Base-by-base conservation (phyloP, 352 stramenopile genomes). In the Phytophthora fragariae region DNA sequence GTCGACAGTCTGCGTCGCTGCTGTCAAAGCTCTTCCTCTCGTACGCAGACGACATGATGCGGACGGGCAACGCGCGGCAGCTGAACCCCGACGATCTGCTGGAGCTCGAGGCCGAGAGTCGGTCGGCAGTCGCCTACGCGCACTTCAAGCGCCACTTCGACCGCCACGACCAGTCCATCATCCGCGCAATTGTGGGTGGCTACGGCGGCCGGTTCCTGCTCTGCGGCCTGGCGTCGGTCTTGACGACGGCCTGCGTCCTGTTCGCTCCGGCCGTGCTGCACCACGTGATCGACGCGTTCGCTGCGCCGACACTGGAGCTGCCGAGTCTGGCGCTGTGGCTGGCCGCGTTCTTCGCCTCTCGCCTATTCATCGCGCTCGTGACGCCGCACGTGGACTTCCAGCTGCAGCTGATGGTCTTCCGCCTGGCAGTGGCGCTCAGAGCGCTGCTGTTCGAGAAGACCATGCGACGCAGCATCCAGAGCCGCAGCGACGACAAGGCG, bases 21-120 rank as follows among this genome's bases (percentile, higher is more conserved):
- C 37, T 58, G 12, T 81, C 77, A 21, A 47, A 56, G 15, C 52
- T 86, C 9, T 60, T 85, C 19, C 81, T 90, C 53, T 62, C 62
- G 24, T 88, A 73, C 68, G 75, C 72, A 35, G 62, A 72, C n/a
- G 68, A 76, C 3, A 41, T 90, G 57, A 80, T 90, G 59, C 24
- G 57, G 14, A 21, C 64, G 3, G 81, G 83, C 66, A 82, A 87
- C 52, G 37, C 57, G 56, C 73, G 73, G 1, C 74, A 85, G 63
- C 73, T 91, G 21, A n/a, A 80, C 15, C 31, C 68, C 7, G 54
- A 75, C 11, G 83, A 87, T 57, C 24, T 90, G 37, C 83, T 79
- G 76, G 62, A 74, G 31, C 69, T 79, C 41, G 67, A 73, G 19
- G 50, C 58, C 27, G 63, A 69, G 7, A 80, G 81, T 57, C 44